phyloP scores from a whole-genome alignment of 768 basidiomycete species.

The Cystobasidium tubakii region DNA sequence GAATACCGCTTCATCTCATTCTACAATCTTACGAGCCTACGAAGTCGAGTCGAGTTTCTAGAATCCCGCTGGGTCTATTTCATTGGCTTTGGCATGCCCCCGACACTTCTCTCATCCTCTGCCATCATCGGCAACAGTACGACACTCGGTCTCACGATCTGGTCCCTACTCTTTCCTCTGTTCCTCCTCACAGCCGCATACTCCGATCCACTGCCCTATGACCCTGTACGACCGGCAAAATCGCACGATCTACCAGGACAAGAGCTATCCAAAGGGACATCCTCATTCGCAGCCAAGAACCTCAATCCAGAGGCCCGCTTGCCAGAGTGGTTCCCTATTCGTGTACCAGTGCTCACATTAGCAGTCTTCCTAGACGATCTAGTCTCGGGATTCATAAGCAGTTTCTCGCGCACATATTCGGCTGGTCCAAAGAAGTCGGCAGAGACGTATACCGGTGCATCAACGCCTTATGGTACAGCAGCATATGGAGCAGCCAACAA shows the following conservation, averaged over 20 bases:
- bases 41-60: slow-evolving; percentile 53
- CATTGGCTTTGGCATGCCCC: slow-evolving; percentile 65
- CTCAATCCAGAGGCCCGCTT: slow-evolving; percentile 38
- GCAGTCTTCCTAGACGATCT: slow-evolving; percentile 74
- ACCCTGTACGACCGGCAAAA: slow-evolving; percentile 58
- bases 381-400: slow-evolving; percentile 51
- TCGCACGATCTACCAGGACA: slow-evolving; percentile 50
- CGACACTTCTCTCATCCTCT: slow-evolving; percentile 38
- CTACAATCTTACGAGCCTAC: slow-evolving; percentile 39
- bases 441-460: slow-evolving; percentile 35
- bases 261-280: slow-evolving; percentile 19
- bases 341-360: slow-evolving; percentile 66
- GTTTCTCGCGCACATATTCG: slow-evolving; percentile 57
- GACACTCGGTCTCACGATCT: slow-evolving; percentile 63
- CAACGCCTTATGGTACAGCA: slow-evolving; percentile 18
- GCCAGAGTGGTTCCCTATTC: slow-evolving; percentile 57
- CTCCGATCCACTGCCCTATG: slow-evolving; percentile 64
- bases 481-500: slow-evolving; percentile 14
- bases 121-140: slow-evolving; percentile 14
- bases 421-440: slow-evolving; percentile 37
- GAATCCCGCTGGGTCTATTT: slow-evolving; percentile 89
- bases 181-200: slow-evolving; percentile 73
- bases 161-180: slow-evolving; percentile 70
- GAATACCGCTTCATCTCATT: slow-evolving; percentile 56
- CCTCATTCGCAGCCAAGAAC: slow-evolving; percentile 42